A percentile compares a stretch with the other conserved stretches of the same genome.
Evolutionary conservation across 2,329 filamentous ascomycete genomes (phyloP).

Genomic region (Xylaria hypoxylon): DNA sequence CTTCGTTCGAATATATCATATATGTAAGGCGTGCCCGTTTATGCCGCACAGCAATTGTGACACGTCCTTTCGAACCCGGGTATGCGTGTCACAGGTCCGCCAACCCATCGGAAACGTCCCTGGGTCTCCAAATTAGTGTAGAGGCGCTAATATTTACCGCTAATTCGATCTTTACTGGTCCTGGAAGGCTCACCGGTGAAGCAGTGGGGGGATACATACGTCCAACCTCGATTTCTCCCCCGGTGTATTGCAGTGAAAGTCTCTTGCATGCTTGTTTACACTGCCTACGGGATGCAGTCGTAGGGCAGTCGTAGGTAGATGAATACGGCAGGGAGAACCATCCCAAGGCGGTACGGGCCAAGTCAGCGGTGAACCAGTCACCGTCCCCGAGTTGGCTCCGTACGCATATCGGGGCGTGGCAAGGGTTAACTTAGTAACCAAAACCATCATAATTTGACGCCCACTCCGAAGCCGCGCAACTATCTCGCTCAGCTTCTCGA

Average conservation of each 20-base stretch:
- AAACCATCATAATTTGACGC: not conserved
- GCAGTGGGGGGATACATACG: too few species aligned
- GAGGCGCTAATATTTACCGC: not conserved
- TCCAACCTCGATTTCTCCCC: not conserved
- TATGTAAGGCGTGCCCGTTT: not conserved
- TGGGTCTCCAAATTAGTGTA: not conserved
- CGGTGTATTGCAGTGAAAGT: conserved; percentile 1
- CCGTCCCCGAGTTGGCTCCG: not conserved
- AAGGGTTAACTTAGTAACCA: not conserved
- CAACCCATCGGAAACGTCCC: conserved; percentile 11
- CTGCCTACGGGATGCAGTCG: not conserved
- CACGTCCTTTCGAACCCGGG: not conserved
- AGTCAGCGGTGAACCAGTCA: not conserved
- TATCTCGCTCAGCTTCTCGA: not conserved
- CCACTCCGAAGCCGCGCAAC: not conserved
- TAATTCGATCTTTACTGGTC: not conserved
- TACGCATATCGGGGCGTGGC: not conserved
- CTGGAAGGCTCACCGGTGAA: not conserved
- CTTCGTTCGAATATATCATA: conserved; percentile 1
- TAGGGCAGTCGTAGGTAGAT: not conserved
- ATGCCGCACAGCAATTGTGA: conserved; percentile 1
- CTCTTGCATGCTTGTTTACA: conserved; percentile 4
- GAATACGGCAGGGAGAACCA: not conserved
- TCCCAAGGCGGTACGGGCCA: too few species aligned
- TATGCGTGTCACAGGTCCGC: not conserved